Evolutionary conservation across 495 filamentous ascomycete species (phyloP).

Genomic region (Aspergillus taichungensis): DNA sequence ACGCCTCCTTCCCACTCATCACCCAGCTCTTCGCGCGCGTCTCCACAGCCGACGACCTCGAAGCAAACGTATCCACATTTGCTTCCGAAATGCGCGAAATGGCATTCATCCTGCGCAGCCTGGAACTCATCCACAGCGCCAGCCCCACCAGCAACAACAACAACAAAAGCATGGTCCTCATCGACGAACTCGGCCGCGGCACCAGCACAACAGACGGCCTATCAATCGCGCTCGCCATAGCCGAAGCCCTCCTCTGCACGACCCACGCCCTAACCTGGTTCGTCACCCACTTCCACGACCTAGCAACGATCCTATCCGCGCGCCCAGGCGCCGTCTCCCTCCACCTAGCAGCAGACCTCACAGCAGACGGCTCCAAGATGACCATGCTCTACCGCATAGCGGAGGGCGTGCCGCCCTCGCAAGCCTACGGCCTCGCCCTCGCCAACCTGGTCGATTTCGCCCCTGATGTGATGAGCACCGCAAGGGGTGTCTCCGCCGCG

Average conservation of each 20-base stretch:
- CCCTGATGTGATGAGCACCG: constrained; percentile 52
- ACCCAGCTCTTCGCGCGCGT: constrained; percentile 81
- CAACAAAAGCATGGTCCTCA: constrained; percentile 60
- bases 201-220: constrained; percentile 86
- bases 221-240: constrained; percentile 78
- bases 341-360: constrained; percentile 67
- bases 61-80: constrained; percentile 89
- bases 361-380: constrained; percentile 44
- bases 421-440: constrained; percentile 70
- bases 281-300: constrained; percentile 81
- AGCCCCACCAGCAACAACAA: constrained; percentile 2
- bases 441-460: constrained; percentile 72
- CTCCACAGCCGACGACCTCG: constrained; percentile 78
- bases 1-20: constrained; percentile 71
- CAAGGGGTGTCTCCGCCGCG: constrained; percentile 52
- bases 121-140: constrained; percentile 54
- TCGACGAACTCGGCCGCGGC: constrained; percentile 90
- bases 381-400: constrained; percentile 80
- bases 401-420: constrained; percentile 57
- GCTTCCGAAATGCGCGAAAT: constrained; percentile 93
- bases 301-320: constrained; percentile 67
- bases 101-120: constrained; percentile 77
- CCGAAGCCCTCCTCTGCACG: constrained; percentile 68
- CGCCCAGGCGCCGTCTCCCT: constrained; percentile 69
- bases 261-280: constrained; percentile 79